phyloP scores from a whole-genome alignment of 169 alveolate genomes.

The Theileria orientalis region DNA sequence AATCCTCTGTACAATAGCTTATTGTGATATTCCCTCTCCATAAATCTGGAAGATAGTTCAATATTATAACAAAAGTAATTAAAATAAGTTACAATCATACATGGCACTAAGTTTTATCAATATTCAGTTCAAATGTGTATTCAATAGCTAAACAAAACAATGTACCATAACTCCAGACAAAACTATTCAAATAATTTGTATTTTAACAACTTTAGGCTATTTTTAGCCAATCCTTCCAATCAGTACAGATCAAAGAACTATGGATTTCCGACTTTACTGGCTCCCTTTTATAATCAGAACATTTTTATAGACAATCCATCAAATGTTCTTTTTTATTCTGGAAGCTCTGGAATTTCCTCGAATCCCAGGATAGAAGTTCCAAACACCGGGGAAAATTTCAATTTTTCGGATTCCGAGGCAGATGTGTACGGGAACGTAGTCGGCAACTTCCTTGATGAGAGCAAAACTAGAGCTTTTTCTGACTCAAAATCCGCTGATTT shows the following conservation, averaged over 20 bases:
- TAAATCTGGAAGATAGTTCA: too few relatives aligned
- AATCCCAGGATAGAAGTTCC: not conserved
- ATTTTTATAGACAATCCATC: conserved; percentile 16
- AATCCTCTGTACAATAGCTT: too few relatives aligned
- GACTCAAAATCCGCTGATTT: not conserved
- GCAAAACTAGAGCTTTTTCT: not conserved
- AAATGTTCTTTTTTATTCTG: conserved; percentile 1
- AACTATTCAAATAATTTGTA: not conserved
- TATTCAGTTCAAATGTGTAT: not conserved
- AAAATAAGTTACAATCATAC: too few relatives aligned
- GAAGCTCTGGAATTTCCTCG: not conserved
- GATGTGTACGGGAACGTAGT: not conserved
- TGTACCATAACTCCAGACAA: not conserved
- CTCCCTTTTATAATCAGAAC: conserved; percentile 14
- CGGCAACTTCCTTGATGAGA: not conserved
- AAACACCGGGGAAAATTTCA: conserved; percentile 18
- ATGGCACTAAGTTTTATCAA: too few relatives aligned
- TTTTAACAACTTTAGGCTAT: not conserved
- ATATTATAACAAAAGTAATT: too few relatives aligned
- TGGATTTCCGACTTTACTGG: conserved; percentile 3
- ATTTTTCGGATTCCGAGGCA: not conserved
- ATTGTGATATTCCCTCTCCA: too few relatives aligned
- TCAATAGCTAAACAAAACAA: not conserved
- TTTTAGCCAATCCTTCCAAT: conserved; percentile 7
- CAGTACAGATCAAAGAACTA: not conserved